A percentile compares a stretch with the other conserved stretches of the same genome.
Evolutionary conservation across 441 rosid genomes (phyloP).

Genomic region (Gossypium laxum): DNA sequence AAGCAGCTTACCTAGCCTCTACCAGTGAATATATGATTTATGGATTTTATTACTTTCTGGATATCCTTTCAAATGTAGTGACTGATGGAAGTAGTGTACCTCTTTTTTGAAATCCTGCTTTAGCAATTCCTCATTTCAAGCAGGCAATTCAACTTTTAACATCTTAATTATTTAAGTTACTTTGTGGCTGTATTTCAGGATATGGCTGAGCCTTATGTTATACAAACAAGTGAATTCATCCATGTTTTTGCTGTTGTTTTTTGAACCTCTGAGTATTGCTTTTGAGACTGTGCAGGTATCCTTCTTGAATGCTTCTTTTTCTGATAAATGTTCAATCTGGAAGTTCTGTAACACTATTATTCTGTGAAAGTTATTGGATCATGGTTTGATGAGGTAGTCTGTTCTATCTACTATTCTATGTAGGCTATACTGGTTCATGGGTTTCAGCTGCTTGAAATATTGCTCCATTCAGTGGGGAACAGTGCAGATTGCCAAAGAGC

Average conservation of each 20-base stretch:
- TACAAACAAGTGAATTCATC: slow-evolving; percentile 55
- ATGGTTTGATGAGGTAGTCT: slow-evolving; percentile 8
- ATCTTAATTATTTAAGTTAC: neutral
- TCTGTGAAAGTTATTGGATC: slow-evolving; percentile 1
- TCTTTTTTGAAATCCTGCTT: neutral
- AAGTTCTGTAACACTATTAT: neutral
- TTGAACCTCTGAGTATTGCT: slow-evolving; percentile 89
- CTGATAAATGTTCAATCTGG: slow-evolving; percentile 1
- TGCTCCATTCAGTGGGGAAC: slow-evolving; percentile 61
- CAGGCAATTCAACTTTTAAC: neutral
- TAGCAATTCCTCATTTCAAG: neutral
- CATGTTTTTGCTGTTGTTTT: slow-evolving; percentile 69
- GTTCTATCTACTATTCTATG: slow-evolving; percentile 17
- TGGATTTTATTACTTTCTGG: neutral
- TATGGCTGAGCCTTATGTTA: slow-evolving; percentile 54
- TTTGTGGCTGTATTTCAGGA: slow-evolving; percentile 44
- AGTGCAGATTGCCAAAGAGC: slow-evolving; percentile 53
- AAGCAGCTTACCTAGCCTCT: neutral
- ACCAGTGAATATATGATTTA: neutral
- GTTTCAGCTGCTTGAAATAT: slow-evolving; percentile 87
- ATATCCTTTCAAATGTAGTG: neutral
- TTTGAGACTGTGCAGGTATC: slow-evolving; percentile 95
- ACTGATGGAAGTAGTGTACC: neutral
- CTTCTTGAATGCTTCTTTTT: neutral
- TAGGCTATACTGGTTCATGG: slow-evolving; percentile 91